Evolutionary conservation across 1,284 basidiomycete genomes (phyloP).

Genomic region (Ceratobasidium sp.): DNA sequence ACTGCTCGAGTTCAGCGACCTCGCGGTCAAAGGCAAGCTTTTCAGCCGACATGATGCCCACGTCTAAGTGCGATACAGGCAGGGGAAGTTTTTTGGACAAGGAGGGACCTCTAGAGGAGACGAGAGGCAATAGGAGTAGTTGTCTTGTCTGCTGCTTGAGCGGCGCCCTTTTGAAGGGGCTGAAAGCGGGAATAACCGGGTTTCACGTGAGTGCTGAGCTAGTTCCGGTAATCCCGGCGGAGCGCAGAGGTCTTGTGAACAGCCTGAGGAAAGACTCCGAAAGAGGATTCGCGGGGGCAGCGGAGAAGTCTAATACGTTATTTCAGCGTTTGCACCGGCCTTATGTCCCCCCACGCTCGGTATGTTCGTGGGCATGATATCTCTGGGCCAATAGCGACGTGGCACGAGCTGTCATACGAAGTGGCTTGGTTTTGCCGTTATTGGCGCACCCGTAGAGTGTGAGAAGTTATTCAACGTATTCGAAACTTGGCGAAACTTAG

Average conservation of each 20-base stretch:
- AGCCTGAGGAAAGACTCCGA: background rate
- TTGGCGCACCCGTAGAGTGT: background rate
- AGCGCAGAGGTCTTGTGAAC: slow-evolving; percentile 16
- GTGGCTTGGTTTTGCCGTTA: background rate
- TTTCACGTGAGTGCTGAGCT: slow-evolving; percentile 37
- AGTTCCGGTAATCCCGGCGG: slow-evolving; percentile 42
- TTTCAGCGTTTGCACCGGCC: background rate
- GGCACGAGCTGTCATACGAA: background rate
- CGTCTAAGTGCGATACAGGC: slow-evolving; percentile 12
- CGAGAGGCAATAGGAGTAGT: slow-evolving; percentile 18
- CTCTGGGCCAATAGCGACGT: background rate
- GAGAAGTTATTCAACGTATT: background rate
- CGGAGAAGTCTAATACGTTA: slow-evolving; percentile 6
- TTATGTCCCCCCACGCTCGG: slow-evolving; percentile 23
- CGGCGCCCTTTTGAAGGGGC: slow-evolving; percentile 28
- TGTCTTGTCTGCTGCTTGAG: background rate
- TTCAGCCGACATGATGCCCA: slow-evolving; percentile 50
- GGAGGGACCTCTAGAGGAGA: slow-evolving; percentile 1
- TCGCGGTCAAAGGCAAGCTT: slow-evolving; percentile 78
- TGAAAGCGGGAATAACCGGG: slow-evolving; percentile 15
- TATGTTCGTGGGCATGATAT: background rate
- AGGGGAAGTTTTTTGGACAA: slow-evolving; percentile 6
- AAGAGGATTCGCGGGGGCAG: slow-evolving; percentile 29
- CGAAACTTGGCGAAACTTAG: background rate
- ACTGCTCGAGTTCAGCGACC: slow-evolving; percentile 86